A percentile compares a stretch with the other conserved stretches of the same genome.
These are phyloP conservation scores for Monosporascus sp. DNA, from an alignment of 2,329 filamentous ascomycete species.

Conservation along the genomic window DNA sequence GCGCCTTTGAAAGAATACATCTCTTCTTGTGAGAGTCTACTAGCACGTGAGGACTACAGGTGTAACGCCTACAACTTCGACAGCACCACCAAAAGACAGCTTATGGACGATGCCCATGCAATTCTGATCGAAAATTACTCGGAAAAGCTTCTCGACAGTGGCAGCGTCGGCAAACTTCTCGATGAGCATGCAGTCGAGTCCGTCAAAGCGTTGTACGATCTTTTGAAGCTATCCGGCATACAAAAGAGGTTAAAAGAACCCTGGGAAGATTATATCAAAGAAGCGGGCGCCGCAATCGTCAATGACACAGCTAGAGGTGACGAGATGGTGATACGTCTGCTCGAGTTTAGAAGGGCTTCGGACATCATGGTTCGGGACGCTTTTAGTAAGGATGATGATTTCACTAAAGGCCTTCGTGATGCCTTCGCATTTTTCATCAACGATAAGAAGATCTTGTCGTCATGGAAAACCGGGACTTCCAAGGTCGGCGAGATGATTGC, in stretches of 20 bases:
- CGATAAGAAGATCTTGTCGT: constrained; percentile 67
- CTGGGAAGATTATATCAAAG: constrained; percentile 75
- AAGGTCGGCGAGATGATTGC: constrained; percentile 99
- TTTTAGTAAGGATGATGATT: constrained; percentile 71
- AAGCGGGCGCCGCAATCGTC: constrained; percentile 71
- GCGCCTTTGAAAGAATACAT: constrained; percentile 73
- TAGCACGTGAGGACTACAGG: constrained; percentile 66
- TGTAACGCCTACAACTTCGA: constrained; percentile 81
- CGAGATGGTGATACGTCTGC: constrained; percentile 79
- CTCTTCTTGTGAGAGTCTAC: constrained; percentile 60
- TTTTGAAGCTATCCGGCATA: constrained; percentile 68
- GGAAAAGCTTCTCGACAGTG: constrained; percentile 58
- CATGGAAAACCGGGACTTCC: constrained; percentile 77
- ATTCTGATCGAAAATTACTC: constrained; percentile 67
- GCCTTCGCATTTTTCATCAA: constrained; percentile 91
- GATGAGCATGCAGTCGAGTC: constrained; percentile 64
- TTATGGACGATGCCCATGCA: constrained; percentile 69
- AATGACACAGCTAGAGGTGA: constrained; percentile 73
- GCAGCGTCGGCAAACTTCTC: constrained; percentile 68
- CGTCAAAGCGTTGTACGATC: constrained; percentile 70
- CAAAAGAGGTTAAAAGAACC: constrained; percentile 65
- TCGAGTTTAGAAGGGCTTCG: constrained; percentile 74
- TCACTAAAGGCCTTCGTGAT: constrained; percentile 75
- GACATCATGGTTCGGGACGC: constrained; percentile 73
- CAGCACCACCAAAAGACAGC: constrained; percentile 70